A percentile compares a stretch with the other conserved stretches of the same genome.
Evolutionary conservation across 257 asterid genomes (phyloP).

Genomic region (Phtheirospermum japonicum): DNA sequence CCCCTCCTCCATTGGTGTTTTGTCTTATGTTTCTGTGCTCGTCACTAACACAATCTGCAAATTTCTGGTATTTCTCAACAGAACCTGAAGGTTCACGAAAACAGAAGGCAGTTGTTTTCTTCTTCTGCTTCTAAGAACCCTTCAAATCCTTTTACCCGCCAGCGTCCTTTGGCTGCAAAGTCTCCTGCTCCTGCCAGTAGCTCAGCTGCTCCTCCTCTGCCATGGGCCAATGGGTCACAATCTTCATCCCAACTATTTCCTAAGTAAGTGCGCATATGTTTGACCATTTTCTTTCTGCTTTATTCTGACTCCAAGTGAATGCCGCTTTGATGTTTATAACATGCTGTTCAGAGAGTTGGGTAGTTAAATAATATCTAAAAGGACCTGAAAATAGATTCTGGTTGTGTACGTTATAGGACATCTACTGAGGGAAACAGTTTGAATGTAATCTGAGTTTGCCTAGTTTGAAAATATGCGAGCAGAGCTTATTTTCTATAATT

Average conservation of each 20-base stretch:
- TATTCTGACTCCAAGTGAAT: neutral
- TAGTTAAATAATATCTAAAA: constrained; percentile 7
- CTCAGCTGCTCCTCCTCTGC: constrained; percentile 62
- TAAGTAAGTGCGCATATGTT: constrained; percentile 44
- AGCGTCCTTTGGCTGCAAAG: constrained; percentile 78
- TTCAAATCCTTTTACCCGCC: constrained; percentile 84
- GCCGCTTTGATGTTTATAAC: neutral
- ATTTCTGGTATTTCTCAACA: constrained; percentile 33
- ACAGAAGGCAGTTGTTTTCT: constrained; percentile 74
- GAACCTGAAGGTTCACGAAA: constrained; percentile 89
- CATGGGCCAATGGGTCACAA: constrained; percentile 60
- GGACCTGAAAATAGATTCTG: neutral
- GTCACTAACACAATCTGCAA: constrained; percentile 23
- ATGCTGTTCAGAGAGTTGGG: constrained; percentile 17
- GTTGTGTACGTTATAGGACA: constrained; percentile 3
- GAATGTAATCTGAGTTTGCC: neutral
- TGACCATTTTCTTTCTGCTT: neutral
- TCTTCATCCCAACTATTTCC: constrained; percentile 57
- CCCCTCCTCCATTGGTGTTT: neutral
- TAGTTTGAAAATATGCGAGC: neutral
- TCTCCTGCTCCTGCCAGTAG: constrained; percentile 47
- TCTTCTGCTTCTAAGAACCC: constrained; percentile 61
- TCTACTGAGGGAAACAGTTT: constrained; percentile 2
- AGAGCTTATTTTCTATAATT: constrained; percentile 21
- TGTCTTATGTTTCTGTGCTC: neutral